These are phyloP conservation scores for Cyclaneusma minus DNA, from an alignment of 2,329 filamentous ascomycete genomes.

Conservation along the genomic window DNA sequence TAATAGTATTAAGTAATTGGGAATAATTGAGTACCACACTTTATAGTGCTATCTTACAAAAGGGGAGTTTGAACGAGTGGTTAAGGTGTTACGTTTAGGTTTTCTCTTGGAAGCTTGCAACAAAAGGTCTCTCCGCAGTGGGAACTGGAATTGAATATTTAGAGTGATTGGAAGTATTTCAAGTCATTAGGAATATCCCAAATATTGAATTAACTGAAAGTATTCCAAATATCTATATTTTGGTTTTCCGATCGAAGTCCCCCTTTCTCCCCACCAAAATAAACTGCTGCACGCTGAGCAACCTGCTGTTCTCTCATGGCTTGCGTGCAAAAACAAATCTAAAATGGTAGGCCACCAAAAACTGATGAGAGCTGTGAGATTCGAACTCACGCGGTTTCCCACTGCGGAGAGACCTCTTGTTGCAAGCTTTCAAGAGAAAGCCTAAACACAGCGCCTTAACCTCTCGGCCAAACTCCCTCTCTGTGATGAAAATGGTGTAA, in stretches of 20 bases:
- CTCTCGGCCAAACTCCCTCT: conserved; percentile 33
- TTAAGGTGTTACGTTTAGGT: conserved; percentile 41
- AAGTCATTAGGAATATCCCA: no score
- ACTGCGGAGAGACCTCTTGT: conserved; percentile 22
- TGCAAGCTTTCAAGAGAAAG: conserved; percentile 9
- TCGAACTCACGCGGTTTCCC: conserved; percentile 33
- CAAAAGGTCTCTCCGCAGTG: conserved; percentile 22
- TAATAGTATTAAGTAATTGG: no score
- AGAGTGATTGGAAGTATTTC: no score
- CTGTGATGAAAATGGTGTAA: no score
- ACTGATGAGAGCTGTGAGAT: conserved; percentile 29
- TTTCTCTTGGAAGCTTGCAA: conserved; percentile 9
- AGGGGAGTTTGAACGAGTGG: conserved; percentile 34
- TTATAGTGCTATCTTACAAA: no score
- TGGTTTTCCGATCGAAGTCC: no score
- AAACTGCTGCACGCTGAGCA: no score
- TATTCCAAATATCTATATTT: no score
- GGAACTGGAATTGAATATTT: conserved; percentile 29
- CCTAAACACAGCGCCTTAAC: conserved; percentile 42
- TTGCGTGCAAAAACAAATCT: not conserved
- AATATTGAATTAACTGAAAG: no score
- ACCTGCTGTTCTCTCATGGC: no score
- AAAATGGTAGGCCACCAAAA: conserved; percentile 9
- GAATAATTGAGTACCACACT: no score
- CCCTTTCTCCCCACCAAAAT: no score